A percentile compares a stretch with the other conserved stretches of the same genome.
These are phyloP conservation scores for Nematocida ausubeli DNA, from an alignment of 371 early-diverging fungal species.

Conservation along the genomic window DNA sequence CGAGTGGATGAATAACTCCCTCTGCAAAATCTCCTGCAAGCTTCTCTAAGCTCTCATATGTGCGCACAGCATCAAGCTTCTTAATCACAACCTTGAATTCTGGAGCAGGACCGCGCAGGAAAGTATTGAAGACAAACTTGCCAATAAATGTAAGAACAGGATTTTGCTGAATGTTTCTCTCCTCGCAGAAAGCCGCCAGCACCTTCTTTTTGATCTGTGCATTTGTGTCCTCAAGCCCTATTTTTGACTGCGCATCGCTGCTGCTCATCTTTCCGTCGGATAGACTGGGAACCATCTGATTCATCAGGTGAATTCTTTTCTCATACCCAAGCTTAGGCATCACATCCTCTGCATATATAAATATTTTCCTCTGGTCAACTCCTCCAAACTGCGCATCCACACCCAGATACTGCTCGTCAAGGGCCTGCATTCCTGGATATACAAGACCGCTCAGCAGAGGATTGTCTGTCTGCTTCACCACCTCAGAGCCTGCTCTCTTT, in stretches of 20 bases:
- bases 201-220: constrained; percentile 82
- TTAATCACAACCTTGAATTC: constrained; percentile 48
- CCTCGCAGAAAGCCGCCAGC: constrained; percentile 92
- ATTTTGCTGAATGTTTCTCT: constrained; percentile 88
- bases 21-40: constrained; percentile 80
- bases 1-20: constrained; percentile 85
- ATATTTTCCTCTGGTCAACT: constrained; percentile 99
- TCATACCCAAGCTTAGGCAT: constrained; percentile 88
- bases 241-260: constrained; percentile 92
- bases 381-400: constrained; percentile 99
- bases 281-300: constrained; percentile 96
- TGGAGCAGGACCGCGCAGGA: constrained; percentile 66
- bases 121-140: constrained; percentile 80
- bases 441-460: constrained; percentile 84
- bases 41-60: constrained; percentile 72
- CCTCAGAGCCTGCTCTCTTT: constrained; percentile 96
- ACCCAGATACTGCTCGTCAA: constrained; percentile 94
- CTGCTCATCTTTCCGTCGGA: constrained; percentile 92
- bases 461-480: constrained; percentile 95
- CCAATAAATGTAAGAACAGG: constrained; percentile 76
- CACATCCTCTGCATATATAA: constrained; percentile 90
- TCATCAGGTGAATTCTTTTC: constrained; percentile 97
- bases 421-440: constrained; percentile 96
- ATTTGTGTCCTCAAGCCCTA: constrained; percentile 85
- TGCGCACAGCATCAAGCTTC: constrained; percentile 70